Conservation (phyloP, 2,329 filamentous ascomycete genomes). For the Helotiales sp. region DNA sequence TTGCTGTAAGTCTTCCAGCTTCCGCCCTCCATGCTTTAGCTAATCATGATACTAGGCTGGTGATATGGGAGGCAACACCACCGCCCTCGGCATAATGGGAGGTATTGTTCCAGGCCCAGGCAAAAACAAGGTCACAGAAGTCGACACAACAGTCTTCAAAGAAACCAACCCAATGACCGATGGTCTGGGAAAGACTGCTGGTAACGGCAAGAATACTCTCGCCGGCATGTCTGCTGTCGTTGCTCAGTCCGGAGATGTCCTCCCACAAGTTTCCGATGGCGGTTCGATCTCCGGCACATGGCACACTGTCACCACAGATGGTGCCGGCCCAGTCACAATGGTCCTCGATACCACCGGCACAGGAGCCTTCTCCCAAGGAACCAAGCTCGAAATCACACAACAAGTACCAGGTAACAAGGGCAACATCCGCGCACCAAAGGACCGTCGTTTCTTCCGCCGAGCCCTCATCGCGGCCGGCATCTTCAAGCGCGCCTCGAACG, state of each 20-base stretch:
- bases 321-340: constrained; percentile 56
- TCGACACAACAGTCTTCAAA: constrained; percentile 53
- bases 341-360: constrained; percentile 64
- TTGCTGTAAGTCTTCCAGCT: constrained; percentile 33
- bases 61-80: constrained; percentile 49
- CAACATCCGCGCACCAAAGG: constrained; percentile 44
- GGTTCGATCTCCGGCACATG: constrained; percentile 65
- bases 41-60: constrained; percentile 34
- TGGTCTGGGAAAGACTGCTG: constrained; percentile 30
- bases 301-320: constrained; percentile 71
- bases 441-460: constrained; percentile 36
- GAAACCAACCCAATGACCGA: constrained; percentile 30
- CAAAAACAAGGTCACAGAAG: constrained; percentile 49
- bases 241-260: constrained; percentile 56
- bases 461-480: constrained; percentile 39
- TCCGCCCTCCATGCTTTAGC: constrained; percentile 38
- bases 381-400: constrained; percentile 58
- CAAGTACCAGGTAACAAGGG: constrained; percentile 53
- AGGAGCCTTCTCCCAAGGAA: constrained; percentile 52
- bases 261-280: constrained; percentile 64
- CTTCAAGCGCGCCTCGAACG: constrained; percentile 41
- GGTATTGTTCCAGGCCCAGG: constrained; percentile 49
- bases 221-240: constrained; percentile 62
- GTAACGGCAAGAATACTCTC: constrained; percentile 42
- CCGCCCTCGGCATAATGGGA: constrained; percentile 50